Evolutionary conservation across 208 protist genomes (phyloP).

Genomic region (Leishmania tarentolae): DNA sequence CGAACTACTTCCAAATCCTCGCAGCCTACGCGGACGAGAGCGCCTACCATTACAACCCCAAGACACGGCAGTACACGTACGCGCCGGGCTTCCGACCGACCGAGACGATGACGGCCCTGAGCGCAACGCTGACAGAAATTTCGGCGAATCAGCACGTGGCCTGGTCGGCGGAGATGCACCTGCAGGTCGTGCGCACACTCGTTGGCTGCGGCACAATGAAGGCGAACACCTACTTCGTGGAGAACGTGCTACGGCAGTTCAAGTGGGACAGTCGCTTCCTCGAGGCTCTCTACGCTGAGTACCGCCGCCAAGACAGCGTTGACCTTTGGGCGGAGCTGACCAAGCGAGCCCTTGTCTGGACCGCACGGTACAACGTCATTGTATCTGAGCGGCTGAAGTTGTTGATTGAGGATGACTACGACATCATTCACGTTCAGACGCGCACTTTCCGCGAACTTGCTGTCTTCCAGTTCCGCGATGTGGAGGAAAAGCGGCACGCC

Average conservation of each 20-base stretch:
- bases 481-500: slow-evolving; percentile 81
- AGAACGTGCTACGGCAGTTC: slow-evolving; percentile 89
- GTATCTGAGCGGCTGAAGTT: slow-evolving; percentile 80
- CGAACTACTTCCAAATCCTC: slow-evolving; percentile 83
- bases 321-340: slow-evolving; percentile 89
- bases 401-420: slow-evolving; percentile 92
- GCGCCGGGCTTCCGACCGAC: slow-evolving; percentile 57
- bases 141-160: slow-evolving; percentile 67
- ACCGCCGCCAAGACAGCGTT: slow-evolving; percentile 83
- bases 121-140: slow-evolving; percentile 65
- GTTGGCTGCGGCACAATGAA: slow-evolving; percentile 90
- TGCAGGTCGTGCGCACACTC: slow-evolving; percentile 75
- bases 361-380: slow-evolving; percentile 79
- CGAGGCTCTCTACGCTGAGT: slow-evolving; percentile 87
- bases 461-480: slow-evolving; percentile 90
- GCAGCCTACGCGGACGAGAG: slow-evolving; percentile 80
- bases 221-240: slow-evolving; percentile 90
- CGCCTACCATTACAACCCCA: slow-evolving; percentile 50
- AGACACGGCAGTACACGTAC: slow-evolving; percentile 51
- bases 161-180: slow-evolving; percentile 89
- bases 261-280: slow-evolving; percentile 79
- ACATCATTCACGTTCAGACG: slow-evolving; percentile 84
- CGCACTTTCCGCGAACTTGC: slow-evolving; percentile 89
- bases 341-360: slow-evolving; percentile 91
- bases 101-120: slow-evolving; percentile 48